Percentiles rank a stretch among this genome's conserved stretches.
Conservation (phyloP, 2,329 filamentous ascomycete genomes). For the Botrytis paeoniae region DNA sequence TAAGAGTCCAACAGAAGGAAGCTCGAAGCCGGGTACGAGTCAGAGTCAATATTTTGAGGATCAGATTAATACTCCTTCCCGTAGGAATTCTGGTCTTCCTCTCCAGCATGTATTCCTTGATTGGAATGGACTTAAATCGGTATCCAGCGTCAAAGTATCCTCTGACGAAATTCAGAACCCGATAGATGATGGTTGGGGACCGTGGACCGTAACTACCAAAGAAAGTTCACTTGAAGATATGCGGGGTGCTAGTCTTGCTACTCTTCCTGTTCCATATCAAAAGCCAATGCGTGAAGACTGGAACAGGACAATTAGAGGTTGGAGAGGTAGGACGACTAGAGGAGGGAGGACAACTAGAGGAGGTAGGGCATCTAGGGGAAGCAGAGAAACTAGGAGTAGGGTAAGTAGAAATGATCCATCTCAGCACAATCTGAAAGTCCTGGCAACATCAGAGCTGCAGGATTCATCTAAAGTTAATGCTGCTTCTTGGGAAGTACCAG, state of each 20-base stretch:
- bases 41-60: not conserved
- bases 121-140: rapidly evolving
- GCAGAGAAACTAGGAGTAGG: not conserved
- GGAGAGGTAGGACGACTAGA: not conserved
- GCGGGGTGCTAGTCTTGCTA: not conserved
- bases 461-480: not conserved
- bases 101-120: not conserved
- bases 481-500: too few relatives aligned
- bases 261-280: not conserved
- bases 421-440: not conserved
- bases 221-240: not conserved
- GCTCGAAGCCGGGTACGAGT: not conserved
- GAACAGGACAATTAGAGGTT: not conserved
- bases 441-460: not conserved
- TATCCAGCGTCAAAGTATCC: not conserved
- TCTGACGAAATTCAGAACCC: not conserved
- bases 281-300: not conserved
- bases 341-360: not conserved
- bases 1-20: not conserved
- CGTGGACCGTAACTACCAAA: not conserved
- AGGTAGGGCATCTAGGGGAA: not conserved
- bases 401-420: not conserved
- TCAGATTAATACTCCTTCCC: not conserved
- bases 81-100: not conserved
- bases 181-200: not conserved